These are phyloP conservation scores for Podila horticola DNA, from an alignment of 192 early-diverging fungal species.

Conservation along the genomic window DNA sequence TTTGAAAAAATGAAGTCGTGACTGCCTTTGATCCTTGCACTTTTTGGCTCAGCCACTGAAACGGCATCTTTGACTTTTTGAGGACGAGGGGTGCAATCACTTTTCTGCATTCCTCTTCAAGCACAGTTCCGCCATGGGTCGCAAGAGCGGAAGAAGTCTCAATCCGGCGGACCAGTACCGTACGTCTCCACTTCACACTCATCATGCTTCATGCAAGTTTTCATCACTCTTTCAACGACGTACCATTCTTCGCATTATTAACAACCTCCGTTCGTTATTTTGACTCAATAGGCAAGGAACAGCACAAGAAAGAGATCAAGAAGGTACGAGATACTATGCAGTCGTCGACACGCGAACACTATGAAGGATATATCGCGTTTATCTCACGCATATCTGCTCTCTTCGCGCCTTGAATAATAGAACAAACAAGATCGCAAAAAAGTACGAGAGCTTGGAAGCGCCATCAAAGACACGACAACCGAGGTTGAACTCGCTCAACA, in stretches of 20 bases:
- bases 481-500: constrained; percentile 32
- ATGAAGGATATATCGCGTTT: not conserved
- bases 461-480: constrained; percentile 39
- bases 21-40: no score
- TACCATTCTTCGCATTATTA: not conserved
- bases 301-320: constrained; percentile 48
- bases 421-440: constrained; percentile 52
- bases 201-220: not conserved
- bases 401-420: constrained; percentile 1
- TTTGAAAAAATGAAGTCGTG: no score
- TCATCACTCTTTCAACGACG: not conserved
- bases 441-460: constrained; percentile 35
- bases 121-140: constrained; percentile 28
- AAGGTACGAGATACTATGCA: constrained; percentile 19
- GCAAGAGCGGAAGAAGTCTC: constrained; percentile 43
- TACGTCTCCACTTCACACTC: constrained; percentile 3
- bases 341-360: not conserved
- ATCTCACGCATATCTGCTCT: not conserved
- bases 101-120: not conserved
- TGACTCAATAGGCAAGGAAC: constrained; percentile 40
- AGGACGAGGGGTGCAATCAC: not conserved
- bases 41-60: no score
- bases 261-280: not conserved
- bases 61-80: no score
- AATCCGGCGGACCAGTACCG: constrained; percentile 52